These are phyloP conservation scores for Arthrobotrys sphaeroides DNA, from an alignment of 2,329 filamentous ascomycete genomes.

Conservation along the genomic window DNA sequence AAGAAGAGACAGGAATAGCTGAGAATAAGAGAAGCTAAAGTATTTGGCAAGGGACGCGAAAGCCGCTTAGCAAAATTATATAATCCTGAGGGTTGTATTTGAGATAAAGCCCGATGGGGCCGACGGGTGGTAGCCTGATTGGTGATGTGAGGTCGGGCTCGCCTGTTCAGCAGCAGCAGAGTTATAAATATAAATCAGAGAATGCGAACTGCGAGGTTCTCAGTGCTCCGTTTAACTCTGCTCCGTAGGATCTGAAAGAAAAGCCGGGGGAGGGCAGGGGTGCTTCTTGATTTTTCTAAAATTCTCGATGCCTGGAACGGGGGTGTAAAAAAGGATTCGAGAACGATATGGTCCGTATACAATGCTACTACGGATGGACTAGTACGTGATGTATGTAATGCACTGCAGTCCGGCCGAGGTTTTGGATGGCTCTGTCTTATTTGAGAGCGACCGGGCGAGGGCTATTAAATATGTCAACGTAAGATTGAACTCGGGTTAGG, in stretches of 20 bases:
- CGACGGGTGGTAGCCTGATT: not conserved
- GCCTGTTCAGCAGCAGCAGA: slow-evolving; percentile 3
- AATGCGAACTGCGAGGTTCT: slow-evolving; percentile 43
- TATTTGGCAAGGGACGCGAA: slow-evolving; percentile 22
- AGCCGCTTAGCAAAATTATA: slow-evolving; percentile 29
- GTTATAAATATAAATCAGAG: slow-evolving; percentile 36
- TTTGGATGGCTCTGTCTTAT: slow-evolving; percentile 26
- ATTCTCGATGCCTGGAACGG: not conserved
- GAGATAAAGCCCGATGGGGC: slow-evolving; percentile 19
- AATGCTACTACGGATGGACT: not conserved
- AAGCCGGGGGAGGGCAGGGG: slow-evolving; percentile 7
- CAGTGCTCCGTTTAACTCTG: not conserved
- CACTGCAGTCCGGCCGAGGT: slow-evolving; percentile 26
- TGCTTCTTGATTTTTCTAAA: not conserved
- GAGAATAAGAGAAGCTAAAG: too few species aligned
- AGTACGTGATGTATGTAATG: slow-evolving; percentile 5
- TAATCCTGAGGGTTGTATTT: slow-evolving; percentile 34
- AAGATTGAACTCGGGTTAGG: slow-evolving; percentile 25
- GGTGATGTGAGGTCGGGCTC: slow-evolving; percentile 10
- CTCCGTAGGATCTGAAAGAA: not conserved
- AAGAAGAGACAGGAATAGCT: slow-evolving; percentile 6
- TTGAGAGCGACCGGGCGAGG: slow-evolving; percentile 34
- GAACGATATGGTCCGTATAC: not conserved
- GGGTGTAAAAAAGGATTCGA: slow-evolving; percentile 1
- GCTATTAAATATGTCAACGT: slow-evolving; percentile 51